Evolutionary conservation across 768 basidiomycete species (phyloP).

Genomic region (Boletus rubescentipes): DNA sequence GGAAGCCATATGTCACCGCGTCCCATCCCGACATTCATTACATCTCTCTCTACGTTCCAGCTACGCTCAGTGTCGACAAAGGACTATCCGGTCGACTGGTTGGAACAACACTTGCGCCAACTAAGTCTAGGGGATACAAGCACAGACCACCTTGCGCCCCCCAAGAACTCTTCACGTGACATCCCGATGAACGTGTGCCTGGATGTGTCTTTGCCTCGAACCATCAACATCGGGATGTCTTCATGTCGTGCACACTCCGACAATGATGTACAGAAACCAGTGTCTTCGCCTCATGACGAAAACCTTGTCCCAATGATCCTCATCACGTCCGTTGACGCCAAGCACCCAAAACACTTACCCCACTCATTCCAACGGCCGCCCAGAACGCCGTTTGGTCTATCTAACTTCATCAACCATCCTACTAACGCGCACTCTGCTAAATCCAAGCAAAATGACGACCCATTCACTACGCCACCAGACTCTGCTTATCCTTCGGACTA

Average conservation of each 20-base stretch:
- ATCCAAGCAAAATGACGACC: constrained; percentile 11
- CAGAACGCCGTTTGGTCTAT: constrained; percentile 14
- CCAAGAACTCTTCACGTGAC: background rate
- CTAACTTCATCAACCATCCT: constrained; percentile 6
- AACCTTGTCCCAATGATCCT: constrained; percentile 21
- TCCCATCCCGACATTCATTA: constrained; percentile 3
- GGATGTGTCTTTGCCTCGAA: background rate
- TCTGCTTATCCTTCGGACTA: background rate
- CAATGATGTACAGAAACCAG: background rate
- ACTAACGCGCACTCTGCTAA: constrained; percentile 1
- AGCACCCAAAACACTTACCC: constrained; percentile 22
- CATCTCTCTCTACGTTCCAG: constrained; percentile 20
- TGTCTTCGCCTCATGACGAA: background rate
- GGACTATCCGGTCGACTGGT: constrained; percentile 21
- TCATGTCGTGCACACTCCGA: background rate
- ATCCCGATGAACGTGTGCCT: constrained; percentile 4
- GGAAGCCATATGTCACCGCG: background rate
- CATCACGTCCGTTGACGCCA: constrained; percentile 27
- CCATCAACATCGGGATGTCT: background rate
- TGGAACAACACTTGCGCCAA: constrained; percentile 21
- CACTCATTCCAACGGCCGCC: constrained; percentile 8
- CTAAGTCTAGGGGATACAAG: constrained; percentile 18
- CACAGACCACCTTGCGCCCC: background rate
- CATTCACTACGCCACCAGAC: constrained; percentile 9
- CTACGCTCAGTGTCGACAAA: constrained; percentile 18